A percentile compares a stretch with the other conserved stretches of the same genome.
These are phyloP conservation scores for Trapa incisa DNA, from an alignment of 345 rosid species.

Conservation along the genomic window DNA sequence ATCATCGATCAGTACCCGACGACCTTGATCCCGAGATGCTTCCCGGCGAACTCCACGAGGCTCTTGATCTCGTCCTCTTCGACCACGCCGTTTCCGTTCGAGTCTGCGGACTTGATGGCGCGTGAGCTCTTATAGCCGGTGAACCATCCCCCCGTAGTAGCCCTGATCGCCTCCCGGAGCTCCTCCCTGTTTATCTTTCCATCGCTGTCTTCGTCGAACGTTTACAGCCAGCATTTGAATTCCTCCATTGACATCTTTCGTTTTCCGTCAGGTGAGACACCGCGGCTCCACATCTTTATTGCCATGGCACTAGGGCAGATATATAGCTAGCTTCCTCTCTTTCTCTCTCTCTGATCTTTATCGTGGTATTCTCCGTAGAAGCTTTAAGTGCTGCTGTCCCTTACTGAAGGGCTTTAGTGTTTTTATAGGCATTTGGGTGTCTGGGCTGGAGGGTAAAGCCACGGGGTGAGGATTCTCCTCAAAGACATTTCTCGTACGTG, in stretches of 20 bases:
- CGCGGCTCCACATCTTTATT: background rate
- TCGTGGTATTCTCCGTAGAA: too few relatives aligned
- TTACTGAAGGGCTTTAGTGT: too few relatives aligned
- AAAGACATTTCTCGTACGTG: too few relatives aligned
- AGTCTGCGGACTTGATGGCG: constrained; percentile 5
- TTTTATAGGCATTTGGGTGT: too few relatives aligned
- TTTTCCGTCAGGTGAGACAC: background rate
- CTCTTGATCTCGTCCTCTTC: constrained; percentile 10
- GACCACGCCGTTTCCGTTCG: constrained; percentile 6
- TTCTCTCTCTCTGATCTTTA: too few relatives aligned
- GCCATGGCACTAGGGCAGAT: background rate
- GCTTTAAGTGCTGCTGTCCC: too few relatives aligned
- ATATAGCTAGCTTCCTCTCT: too few relatives aligned
- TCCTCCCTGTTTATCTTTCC: constrained; percentile 19
- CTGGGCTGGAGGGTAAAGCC: too few relatives aligned
- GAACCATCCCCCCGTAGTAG: constrained; percentile 4
- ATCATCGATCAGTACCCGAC: constrained; percentile 1
- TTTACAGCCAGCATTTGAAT: constrained; percentile 13
- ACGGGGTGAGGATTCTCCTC: too few relatives aligned
- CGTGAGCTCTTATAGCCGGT: constrained; percentile 5
- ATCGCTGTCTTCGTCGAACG: constrained; percentile 14
- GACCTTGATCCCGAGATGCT: constrained; percentile 3
- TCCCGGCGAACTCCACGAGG: constrained; percentile 11
- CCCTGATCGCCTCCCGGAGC: constrained; percentile 16
- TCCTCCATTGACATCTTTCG: constrained; percentile 12